Evolutionary conservation across 257 asterid genomes (phyloP), one percentile per base, ranked within the genome.

Genomic region (Cordia subcordata): DNA sequence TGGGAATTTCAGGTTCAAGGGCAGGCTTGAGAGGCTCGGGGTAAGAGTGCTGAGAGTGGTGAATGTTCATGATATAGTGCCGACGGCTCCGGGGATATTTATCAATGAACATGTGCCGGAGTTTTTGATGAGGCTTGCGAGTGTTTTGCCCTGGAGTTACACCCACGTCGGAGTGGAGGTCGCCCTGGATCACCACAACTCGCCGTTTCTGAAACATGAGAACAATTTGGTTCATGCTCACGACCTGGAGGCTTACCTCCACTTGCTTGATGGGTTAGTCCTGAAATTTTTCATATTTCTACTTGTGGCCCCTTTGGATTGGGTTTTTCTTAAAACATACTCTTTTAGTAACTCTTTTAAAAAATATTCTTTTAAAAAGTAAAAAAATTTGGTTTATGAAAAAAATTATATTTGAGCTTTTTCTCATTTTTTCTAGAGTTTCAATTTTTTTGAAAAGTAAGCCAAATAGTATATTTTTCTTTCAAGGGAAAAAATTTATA

Each of bases 181-280:
- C 3, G 81, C 63, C 12, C 55, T 77, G 71, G 76, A 81, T 58
- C 81, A 72, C 21, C 69, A 49, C 53, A 67, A 51, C 0, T 81
- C 82, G 12, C 73, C 81, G 0, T 77, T 63, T 35, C 57, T 64
- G 55, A 77, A 70, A 35, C 56, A 39, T 0, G 59, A 45, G 13
- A 68, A 61, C 1, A 77, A 77, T 57, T 49, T 57, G 8, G 52
- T 8, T 16, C 57, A 60, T 23, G 71, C 81, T 8, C 81, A 69
- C 38, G 65, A 81, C 61, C 20, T 77, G 79, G 86, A 81, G 63
- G 81, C 67, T 50, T 66, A 64, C n/a, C 67, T 81, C 15, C 80
- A 81, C 49, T 49, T 81, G 53, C 79, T 81, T 19, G 81, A 77
- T 13, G 81, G 84, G 84, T 80, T 50, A 63, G 76, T 79, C 22